Evolutionary conservation across 768 basidiomycete species (phyloP).

Genomic region (Sistotremastrum suecicum): DNA sequence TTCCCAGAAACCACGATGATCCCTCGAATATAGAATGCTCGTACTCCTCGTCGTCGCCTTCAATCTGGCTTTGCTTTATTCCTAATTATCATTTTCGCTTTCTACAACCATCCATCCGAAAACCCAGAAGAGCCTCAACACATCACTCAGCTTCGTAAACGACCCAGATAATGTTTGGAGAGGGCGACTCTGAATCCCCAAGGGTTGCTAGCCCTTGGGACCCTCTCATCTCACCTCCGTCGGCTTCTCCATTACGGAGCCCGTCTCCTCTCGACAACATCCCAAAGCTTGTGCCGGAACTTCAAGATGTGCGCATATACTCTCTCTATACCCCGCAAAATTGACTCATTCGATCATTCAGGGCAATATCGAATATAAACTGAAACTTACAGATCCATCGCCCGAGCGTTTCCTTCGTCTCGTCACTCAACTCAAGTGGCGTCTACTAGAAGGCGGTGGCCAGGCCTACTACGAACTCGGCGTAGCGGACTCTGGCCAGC

Average conservation of each 20-base stretch:
- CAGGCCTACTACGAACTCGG: constrained; percentile 72
- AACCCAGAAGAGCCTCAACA: constrained; percentile 1
- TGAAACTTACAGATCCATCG: constrained; percentile 71
- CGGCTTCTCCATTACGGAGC: constrained; percentile 13
- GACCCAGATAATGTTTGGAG: constrained; percentile 51
- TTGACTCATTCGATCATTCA: constrained; percentile 15
- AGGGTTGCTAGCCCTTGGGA: constrained; percentile 78
- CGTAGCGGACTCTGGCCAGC: constrained; percentile 80
- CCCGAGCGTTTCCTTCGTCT: constrained; percentile 67
- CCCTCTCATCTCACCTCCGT: constrained; percentile 45
- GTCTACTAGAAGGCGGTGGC: constrained; percentile 72
- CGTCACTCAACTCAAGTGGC: constrained; percentile 93
- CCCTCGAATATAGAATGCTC: constrained; percentile 34
- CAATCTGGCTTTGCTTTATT: constrained; percentile 6
- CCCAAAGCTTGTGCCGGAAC: constrained; percentile 63
- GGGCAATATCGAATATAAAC: constrained; percentile 91
- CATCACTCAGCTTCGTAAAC: not conserved
- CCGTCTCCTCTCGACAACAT: constrained; percentile 25
- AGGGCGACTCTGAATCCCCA: constrained; percentile 68
- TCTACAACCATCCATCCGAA: constrained; percentile 8
- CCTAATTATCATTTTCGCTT: constrained; percentile 3
- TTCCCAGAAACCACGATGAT: constrained; percentile 25
- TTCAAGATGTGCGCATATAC: constrained; percentile 35
- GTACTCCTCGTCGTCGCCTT: too few species aligned
- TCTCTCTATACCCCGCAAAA: not conserved